Evolutionary conservation across 2,329 filamentous ascomycete genomes (phyloP).

Genomic region (Colletotrichum tofieldiae): DNA sequence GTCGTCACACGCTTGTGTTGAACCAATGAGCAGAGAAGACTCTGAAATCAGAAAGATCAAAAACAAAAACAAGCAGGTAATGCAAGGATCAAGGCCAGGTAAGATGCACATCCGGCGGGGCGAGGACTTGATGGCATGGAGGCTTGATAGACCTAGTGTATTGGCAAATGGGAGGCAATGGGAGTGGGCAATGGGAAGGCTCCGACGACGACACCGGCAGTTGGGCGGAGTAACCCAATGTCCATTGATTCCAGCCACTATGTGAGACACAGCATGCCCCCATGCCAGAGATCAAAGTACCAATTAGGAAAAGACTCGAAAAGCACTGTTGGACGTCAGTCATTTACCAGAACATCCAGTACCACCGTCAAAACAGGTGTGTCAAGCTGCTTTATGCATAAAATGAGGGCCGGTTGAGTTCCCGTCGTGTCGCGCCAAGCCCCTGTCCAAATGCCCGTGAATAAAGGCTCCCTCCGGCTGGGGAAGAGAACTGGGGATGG

Average conservation of each 20-base stretch:
- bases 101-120: background rate
- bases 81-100: background rate
- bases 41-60: background rate
- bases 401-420: background rate
- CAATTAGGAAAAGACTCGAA: background rate
- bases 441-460: background rate
- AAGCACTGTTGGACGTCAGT: background rate
- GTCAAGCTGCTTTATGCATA: constrained; percentile 35
- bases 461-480: background rate
- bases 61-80: background rate
- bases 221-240: background rate
- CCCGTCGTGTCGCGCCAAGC: background rate
- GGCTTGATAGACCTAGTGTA: background rate
- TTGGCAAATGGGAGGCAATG: too few relatives aligned
- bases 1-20: constrained; percentile 3
- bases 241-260: background rate
- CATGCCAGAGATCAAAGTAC: background rate
- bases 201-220: constrained; percentile 1
- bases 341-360: background rate
- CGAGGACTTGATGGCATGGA: background rate
- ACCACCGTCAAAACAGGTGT: background rate
- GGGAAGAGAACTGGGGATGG: background rate
- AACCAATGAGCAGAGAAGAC: background rate
- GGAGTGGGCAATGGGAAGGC: background rate
- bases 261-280: background rate